A percentile compares a stretch with the other conserved stretches of the same genome.
Conservation (phyloP, 2,329 filamentous ascomycete genomes). For the Aspergillus tubingensis region DNA sequence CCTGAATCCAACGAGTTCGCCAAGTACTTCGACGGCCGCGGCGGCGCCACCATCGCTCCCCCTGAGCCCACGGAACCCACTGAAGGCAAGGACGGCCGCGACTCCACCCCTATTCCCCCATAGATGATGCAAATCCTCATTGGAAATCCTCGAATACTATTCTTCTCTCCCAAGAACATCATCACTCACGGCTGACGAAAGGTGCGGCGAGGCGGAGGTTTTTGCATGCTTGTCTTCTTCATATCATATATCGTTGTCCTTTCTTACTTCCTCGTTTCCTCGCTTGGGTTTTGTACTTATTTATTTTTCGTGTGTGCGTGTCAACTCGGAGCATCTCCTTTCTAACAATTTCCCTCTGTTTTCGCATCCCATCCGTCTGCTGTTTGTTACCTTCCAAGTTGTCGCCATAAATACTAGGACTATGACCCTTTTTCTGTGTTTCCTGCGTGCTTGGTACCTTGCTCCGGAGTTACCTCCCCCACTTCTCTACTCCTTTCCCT, state of each 20-base stretch:
- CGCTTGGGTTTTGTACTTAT: constrained; percentile 31
- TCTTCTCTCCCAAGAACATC: constrained; percentile 1
- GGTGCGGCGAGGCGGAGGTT: constrained; percentile 2
- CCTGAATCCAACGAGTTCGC: constrained; percentile 84
- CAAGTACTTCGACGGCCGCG: constrained; percentile 78
- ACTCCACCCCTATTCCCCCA: constrained; percentile 35
- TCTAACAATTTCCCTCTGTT: constrained; percentile 19
- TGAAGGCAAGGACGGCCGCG: constrained; percentile 41
- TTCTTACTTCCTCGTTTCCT: constrained; percentile 10
- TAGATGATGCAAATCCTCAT: constrained; percentile 13
- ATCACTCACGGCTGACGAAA: constrained; percentile 13
- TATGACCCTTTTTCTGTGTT: constrained; percentile 13
- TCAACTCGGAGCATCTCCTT: constrained; percentile 30
- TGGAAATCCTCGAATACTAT: not conserved
- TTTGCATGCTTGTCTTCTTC: not conserved
- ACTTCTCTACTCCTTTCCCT: constrained; percentile 1
- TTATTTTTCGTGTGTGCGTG: not conserved
- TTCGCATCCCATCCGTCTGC: constrained; percentile 8
- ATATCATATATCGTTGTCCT: constrained; percentile 16
- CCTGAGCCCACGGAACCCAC: constrained; percentile 41
- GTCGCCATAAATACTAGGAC: constrained; percentile 32
- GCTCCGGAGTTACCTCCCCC: not conserved
- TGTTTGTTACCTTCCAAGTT: constrained; percentile 11
- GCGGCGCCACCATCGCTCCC: constrained; percentile 55
- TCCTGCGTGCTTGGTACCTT: not conserved